phyloP scores from a whole-genome alignment of 805 yeast species.

The Myxozyma sirexii region DNA sequence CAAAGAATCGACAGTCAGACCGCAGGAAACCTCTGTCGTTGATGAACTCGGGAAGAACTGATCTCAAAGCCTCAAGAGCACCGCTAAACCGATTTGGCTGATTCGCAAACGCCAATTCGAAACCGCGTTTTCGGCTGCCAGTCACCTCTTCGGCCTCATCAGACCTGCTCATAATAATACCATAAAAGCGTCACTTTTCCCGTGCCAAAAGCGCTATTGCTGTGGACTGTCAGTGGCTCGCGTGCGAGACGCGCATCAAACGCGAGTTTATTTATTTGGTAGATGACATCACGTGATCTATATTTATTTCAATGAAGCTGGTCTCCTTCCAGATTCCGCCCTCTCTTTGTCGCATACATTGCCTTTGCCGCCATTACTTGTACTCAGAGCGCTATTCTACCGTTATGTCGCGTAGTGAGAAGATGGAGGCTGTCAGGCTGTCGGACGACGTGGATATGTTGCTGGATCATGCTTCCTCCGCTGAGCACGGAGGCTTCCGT shows the following conservation, averaged over 20 bases:
- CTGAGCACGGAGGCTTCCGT: constrained; percentile 8
- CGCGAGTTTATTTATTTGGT: not conserved
- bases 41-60: not conserved
- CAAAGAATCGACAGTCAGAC: not conserved
- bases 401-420: not conserved
- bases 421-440: not conserved
- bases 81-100: not conserved
- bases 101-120: not conserved
- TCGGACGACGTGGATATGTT: not conserved
- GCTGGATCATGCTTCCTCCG: too few relatives aligned
- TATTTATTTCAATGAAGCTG: too few relatives aligned
- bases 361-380: too few relatives aligned
- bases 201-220: not conserved
- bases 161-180: not conserved
- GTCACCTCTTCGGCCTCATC: not conserved
- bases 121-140: not conserved
- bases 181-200: not conserved
- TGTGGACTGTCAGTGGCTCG: not conserved
- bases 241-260: constrained; percentile 4
- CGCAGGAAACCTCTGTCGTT: not conserved
- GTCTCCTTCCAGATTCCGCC: too few relatives aligned
- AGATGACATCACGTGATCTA: not conserved
- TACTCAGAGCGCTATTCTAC: too few relatives aligned
- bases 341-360: too few relatives aligned
- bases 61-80: not conserved